These are phyloP conservation scores for Dactylellina sp. DNA, from an alignment of 2,329 filamentous ascomycete genomes.

Conservation along the genomic window DNA sequence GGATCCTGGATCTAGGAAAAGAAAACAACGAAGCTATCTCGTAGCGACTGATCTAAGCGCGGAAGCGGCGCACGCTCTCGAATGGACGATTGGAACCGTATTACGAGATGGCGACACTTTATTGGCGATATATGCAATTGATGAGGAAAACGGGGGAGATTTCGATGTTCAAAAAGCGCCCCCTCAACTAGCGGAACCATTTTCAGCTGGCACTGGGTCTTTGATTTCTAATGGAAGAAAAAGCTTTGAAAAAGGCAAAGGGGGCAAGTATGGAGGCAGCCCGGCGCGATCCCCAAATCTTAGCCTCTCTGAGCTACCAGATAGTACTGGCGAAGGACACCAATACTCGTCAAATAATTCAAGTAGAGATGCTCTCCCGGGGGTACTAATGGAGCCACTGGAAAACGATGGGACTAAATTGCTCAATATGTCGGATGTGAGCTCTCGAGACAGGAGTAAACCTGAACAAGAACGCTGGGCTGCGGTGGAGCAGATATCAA, in stretches of 20 bases:
- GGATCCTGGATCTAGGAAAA: slow-evolving; percentile 81
- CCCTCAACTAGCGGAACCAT: slow-evolving; percentile 65
- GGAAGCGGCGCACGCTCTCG: slow-evolving; percentile 91
- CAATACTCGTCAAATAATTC: slow-evolving; percentile 33
- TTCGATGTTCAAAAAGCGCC: slow-evolving; percentile 61
- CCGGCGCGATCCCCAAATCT: slow-evolving; percentile 37
- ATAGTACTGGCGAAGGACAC: slow-evolving; percentile 18
- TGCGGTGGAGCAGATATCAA: slow-evolving; percentile 85
- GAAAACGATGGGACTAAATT: slow-evolving; percentile 53
- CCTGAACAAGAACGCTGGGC: slow-evolving; percentile 82
- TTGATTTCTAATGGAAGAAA: slow-evolving; percentile 57
- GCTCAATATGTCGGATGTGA: neutral
- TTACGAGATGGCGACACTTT: slow-evolving; percentile 93
- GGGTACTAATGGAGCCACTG: slow-evolving; percentile 29
- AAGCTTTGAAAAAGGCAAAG: slow-evolving; percentile 33
- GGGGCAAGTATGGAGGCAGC: slow-evolving; percentile 21
- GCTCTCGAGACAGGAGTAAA: slow-evolving; percentile 62
- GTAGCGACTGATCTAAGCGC: slow-evolving; percentile 96
- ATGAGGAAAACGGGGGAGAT: slow-evolving; percentile 77
- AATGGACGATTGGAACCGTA: slow-evolving; percentile 97
- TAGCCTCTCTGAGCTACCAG: slow-evolving; percentile 34
- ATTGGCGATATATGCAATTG: slow-evolving; percentile 90
- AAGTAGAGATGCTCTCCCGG: slow-evolving; percentile 35
- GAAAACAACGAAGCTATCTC: slow-evolving; percentile 86
- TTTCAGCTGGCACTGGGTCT: slow-evolving; percentile 74